Evolutionary conservation across 495 filamentous ascomycete species (phyloP), one percentile per base, ranked within the genome.

Genomic region (Daldinia concentrica): DNA sequence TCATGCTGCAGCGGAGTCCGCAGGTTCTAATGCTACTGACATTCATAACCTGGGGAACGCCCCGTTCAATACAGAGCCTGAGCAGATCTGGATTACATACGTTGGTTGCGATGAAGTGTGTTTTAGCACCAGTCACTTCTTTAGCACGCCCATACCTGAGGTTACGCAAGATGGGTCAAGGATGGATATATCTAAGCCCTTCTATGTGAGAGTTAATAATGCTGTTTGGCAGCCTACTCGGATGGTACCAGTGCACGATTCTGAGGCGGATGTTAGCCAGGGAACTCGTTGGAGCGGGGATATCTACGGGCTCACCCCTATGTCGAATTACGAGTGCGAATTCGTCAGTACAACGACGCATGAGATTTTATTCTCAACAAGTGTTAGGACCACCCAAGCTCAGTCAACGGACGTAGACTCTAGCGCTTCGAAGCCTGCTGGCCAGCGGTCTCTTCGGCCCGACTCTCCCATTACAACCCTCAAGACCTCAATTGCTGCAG

Each of bases 391-490:
- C 19, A 87, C 90, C 62, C 84, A 87, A 69, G 87, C 91, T 22
- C 89, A 89, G 71, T 87, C 87, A 63, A 84, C 88, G 60, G 92
- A 93, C 77, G 77, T 82, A 57, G 82, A 87, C 57, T 66, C 63
- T 24, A 82, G 82, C 39, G n/a, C 72, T 4, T 64, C 81, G 26
- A 82, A 81, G 84, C 51, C 83, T 80, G 32, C 79, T 2, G 62
- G 71, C 52, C 87, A 89, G 66, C 87, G 90, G 24, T 84, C 88
- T 15, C 76, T 89, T 68, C 89, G 92, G 69, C 90, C 92, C 32
- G 90, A 92, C 52, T 96, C 93, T n/a, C 94, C 94, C 3, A 91
- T 89, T 11, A 95, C 94, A 6, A 98, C 94, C 0, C 84, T 98
- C 36, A 92, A 90, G 76, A 93, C 93, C 24, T 96, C 93, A 6